Evolutionary conservation across 805 yeast genomes (phyloP), one percentile per base, ranked within the genome.

Genomic region (Millerago galiae): DNA sequence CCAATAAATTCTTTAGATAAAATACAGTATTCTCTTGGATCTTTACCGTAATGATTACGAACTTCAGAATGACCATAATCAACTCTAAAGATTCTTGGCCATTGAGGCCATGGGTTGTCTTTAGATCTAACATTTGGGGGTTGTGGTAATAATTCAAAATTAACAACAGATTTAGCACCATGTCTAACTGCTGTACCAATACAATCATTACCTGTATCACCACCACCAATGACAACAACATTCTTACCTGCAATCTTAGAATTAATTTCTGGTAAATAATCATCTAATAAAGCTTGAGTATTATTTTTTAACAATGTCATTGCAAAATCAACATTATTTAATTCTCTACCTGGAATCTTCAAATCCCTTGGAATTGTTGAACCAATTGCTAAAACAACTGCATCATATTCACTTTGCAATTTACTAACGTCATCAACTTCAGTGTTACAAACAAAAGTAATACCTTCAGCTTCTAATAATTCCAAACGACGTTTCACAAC

Each of bases 81-180:
- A 46, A 91, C 95, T 60, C 98, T 79, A 83, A 93, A 91, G 58
- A 93, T 79, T 62, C 96, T 77, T 54, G 99, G 98, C 98, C 98
- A 91, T 70, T 91, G 99, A 35, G 99, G 99, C 99, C 99, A 91
- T 66, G 99, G 98, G 68, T 91, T 91, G 67, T 93, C 97, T 67
- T 80, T 85, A 36, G 90, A 83, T 64, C 97, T 79, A 45, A 77
- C 75, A 26, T 74, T 74, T 30, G 97, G 86, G 50, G 99, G 99
- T 55, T 83, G 80, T 45, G 99, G 99, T 55, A 91, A 72, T 62
- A 91, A 74, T 71, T 91, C 99, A 63, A 91, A 93, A 75, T 91
- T 91, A 51, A 81, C 75, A 45, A 93, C 96, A 9, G 95, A 84
- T 62, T 85, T 81, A 49, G 98, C 98, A 34, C 96, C 97, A 62